These are phyloP conservation scores for Paratinospora sagittata DNA, from an alignment of 164 flowering plant species.

Conservation along the genomic window DNA sequence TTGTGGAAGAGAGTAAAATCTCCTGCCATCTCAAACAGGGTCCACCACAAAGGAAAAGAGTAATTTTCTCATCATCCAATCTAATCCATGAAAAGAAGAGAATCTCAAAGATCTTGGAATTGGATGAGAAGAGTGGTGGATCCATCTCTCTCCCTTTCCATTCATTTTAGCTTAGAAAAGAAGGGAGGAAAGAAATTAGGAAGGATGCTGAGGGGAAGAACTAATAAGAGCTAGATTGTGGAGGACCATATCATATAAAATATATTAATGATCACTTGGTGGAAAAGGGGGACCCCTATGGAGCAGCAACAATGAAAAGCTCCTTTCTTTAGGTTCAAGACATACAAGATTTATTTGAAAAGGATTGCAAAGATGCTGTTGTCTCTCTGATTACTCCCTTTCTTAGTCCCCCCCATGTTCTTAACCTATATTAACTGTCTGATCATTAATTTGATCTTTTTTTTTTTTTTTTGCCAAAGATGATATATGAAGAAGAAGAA, in stretches of 20 bases:
- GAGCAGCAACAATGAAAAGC: slow-evolving; percentile 11
- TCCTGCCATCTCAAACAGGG: too few relatives aligned
- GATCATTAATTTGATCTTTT: not conserved
- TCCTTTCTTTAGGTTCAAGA: slow-evolving; percentile 5
- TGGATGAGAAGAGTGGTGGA: slow-evolving; percentile 24
- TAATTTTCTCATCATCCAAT: slow-evolving; percentile 12
- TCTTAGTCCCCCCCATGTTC: not conserved
- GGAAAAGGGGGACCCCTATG: too few relatives aligned
- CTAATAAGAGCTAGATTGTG: too few relatives aligned
- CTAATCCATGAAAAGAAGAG: slow-evolving; percentile 32
- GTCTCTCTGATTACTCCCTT: not conserved
- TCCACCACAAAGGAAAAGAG: slow-evolving; percentile 25
- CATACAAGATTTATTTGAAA: not conserved
- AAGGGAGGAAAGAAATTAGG: slow-evolving; percentile 11
- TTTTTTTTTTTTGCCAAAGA: too few relatives aligned
- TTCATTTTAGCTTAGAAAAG: slow-evolving; percentile 16
- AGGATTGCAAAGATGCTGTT: not conserved
- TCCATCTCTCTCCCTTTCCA: too few relatives aligned
- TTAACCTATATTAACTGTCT: not conserved
- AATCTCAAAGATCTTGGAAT: slow-evolving; percentile 39
- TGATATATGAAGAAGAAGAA: not conserved
- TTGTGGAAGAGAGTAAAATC: too few relatives aligned
- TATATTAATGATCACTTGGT: too few relatives aligned
- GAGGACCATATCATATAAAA: too few relatives aligned
- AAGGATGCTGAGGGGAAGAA: too few relatives aligned